Percentiles rank a stretch among this genome's conserved stretches.
Conservation (phyloP, 2,329 filamentous ascomycete genomes). For the Diplodia intermedia region DNA sequence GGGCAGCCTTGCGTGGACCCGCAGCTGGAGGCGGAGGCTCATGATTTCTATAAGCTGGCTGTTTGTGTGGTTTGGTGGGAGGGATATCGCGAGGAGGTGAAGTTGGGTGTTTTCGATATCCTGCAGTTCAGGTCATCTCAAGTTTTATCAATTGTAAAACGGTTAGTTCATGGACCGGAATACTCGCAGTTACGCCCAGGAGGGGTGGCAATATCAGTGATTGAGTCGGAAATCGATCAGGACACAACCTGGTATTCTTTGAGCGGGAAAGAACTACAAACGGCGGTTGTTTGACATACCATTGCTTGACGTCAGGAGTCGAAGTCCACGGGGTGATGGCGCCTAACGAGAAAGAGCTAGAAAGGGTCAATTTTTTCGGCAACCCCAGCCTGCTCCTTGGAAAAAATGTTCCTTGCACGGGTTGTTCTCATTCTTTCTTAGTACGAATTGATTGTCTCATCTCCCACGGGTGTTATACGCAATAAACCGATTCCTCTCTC, state of each 20-base stretch:
- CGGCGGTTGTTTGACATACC: no score
- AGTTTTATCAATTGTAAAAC: no score
- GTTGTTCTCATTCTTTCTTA: neutral
- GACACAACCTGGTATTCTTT: no score
- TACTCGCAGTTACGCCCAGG: no score
- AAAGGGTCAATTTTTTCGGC: neutral
- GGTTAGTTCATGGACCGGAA: no score
- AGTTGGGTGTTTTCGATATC: no score
- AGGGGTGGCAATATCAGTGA: no score
- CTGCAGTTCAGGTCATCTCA: no score
- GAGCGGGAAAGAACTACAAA: no score
- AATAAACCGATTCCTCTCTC: slow-evolving; percentile 1
- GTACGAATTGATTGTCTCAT: neutral
- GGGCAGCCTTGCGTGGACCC: slow-evolving; percentile 48
- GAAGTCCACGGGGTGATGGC: no score
- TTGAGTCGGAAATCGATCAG: no score
- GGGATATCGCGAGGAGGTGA: slow-evolving; percentile 24
- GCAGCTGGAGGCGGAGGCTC: slow-evolving; percentile 44
- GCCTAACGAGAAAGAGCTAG: neutral
- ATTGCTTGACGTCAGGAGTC: no score
- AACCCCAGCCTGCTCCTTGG: neutral
- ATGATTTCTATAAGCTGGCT: slow-evolving; percentile 39
- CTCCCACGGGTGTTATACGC: slow-evolving; percentile 13
- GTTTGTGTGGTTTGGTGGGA: slow-evolving; percentile 19
- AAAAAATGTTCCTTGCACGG: neutral